These are phyloP conservation scores for Geotrichum carabidarum DNA, from an alignment of 1,139 yeast genomes.

Conservation along the genomic window DNA sequence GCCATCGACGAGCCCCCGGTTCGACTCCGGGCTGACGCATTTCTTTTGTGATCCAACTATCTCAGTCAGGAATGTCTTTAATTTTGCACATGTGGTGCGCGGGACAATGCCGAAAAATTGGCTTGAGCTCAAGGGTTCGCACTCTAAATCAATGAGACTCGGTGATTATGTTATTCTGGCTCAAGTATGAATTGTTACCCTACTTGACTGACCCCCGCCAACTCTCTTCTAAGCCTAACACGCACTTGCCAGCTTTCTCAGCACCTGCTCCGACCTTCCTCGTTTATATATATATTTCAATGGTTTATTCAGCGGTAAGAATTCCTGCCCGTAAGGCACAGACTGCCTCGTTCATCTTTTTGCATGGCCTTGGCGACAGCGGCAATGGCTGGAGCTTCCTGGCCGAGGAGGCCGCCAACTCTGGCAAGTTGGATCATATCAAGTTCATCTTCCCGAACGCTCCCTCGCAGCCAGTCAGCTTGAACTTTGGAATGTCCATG, in stretches of 20 bases:
- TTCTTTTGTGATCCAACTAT: not conserved
- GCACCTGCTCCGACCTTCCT: no score
- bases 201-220: no score
- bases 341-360: constrained; percentile 65
- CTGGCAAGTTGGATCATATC: constrained; percentile 48
- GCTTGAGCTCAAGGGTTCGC: no score
- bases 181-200: no score
- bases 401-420: constrained; percentile 39
- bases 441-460: constrained; percentile 88
- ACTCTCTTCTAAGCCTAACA: no score
- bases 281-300: not conserved
- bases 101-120: no score
- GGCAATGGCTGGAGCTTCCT: constrained; percentile 89
- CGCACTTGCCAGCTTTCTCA: no score
- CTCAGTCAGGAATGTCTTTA: no score
- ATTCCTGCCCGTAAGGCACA: constrained; percentile 33
- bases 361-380: constrained; percentile 90
- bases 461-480: constrained; percentile 63
- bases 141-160: no score
- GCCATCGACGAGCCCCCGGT: constrained; percentile 56
- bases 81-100: no score
- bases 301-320: constrained; percentile 25
- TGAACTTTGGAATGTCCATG: constrained; percentile 61
- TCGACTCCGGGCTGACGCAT: constrained; percentile 54
- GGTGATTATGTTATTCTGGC: no score